Evolutionary conservation across 768 basidiomycete species (phyloP), one percentile per base, ranked within the genome.

Genomic region (Suillus cothurnatus): DNA sequence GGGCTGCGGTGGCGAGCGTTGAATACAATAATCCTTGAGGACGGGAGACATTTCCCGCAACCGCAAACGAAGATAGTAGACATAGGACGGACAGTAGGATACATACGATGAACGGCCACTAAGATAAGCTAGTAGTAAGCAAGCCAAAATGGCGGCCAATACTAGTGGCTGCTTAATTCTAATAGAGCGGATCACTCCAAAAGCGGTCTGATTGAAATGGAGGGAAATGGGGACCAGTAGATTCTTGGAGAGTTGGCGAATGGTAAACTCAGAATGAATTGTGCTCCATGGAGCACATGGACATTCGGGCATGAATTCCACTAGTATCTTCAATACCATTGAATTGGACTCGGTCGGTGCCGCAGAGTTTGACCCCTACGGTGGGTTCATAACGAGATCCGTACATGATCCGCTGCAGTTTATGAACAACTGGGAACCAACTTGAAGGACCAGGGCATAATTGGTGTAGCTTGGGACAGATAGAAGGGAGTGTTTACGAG

Each of bases 401-500:
- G 58, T 41, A 12, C 2, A 21, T 41, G 58, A 59, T 59, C 58
- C 58, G 58, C 17, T 59, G 57, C 26, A 39, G 26, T 38, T 57
- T 21, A 56, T 36, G 55, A 50, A 34, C 21, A 23, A 36, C 32
- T 57, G 23, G 36, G 14, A 34, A 36, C 15, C 38, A 57, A 36
- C 6, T 57, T 26, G 57, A 58, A 39, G 36, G 17, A 28, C 57
- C 23, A 58, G 26, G n/a, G 39, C 58, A 41, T 7, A 39, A 36
- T 57, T 57, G 56, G 58, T 31, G 36, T 59, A 41, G 38, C 26
- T 59, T 41, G 28, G 39, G 26, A 39, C 21, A 59, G 58, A 59
- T 59, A 59, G 58, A 59, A 59, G 58, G 26, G 5, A 19, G 36
- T 41, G 12, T 6, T 59, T 59, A 59, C 58, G 58, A 41, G 19